phyloP scores from a whole-genome alignment of 1,284 basidiomycete genomes.

The Trichosporon ovoides region DNA sequence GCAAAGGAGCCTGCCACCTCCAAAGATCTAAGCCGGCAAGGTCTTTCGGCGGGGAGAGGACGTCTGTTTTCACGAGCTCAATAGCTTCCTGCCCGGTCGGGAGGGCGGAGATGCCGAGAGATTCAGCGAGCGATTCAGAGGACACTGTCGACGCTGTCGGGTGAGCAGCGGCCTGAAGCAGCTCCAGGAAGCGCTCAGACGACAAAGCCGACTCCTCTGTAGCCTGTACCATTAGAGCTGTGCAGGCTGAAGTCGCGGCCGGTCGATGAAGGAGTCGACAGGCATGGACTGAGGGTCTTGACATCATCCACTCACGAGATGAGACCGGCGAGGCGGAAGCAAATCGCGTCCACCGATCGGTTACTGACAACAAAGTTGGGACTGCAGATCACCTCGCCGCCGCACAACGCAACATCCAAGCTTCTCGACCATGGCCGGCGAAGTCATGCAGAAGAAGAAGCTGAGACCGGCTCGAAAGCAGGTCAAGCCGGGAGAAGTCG shows the following conservation, averaged over 20 bases:
- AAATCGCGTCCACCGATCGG: background rate
- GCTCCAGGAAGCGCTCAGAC: constrained; percentile 19
- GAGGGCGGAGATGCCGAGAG: constrained; percentile 32
- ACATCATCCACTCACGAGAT: background rate
- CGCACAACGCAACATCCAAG: background rate
- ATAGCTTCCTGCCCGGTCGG: constrained; percentile 26
- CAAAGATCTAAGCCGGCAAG: constrained; percentile 32
- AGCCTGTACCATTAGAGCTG: constrained; percentile 2
- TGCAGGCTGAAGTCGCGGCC: background rate
- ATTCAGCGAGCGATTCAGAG: constrained; percentile 31
- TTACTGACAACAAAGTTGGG: constrained; percentile 4
- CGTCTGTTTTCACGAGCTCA: constrained; percentile 29
- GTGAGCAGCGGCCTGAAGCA: constrained; percentile 26
- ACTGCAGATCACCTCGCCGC: background rate
- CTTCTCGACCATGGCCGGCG: constrained; percentile 22
- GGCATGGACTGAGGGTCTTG: background rate
- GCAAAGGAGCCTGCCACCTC: constrained; percentile 42
- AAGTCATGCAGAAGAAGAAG: constrained; percentile 36
- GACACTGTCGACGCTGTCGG: constrained; percentile 21
- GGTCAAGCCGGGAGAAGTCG: constrained; percentile 80
- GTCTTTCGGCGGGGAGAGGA: constrained; percentile 38
- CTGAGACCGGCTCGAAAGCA: constrained; percentile 72
- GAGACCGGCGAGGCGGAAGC: background rate
- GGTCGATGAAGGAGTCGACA: background rate
- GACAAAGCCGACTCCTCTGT: background rate